Evolutionary conservation across 768 basidiomycete genomes (phyloP), one percentile per base, ranked within the genome.

Genomic region (Amanita phalloides): DNA sequence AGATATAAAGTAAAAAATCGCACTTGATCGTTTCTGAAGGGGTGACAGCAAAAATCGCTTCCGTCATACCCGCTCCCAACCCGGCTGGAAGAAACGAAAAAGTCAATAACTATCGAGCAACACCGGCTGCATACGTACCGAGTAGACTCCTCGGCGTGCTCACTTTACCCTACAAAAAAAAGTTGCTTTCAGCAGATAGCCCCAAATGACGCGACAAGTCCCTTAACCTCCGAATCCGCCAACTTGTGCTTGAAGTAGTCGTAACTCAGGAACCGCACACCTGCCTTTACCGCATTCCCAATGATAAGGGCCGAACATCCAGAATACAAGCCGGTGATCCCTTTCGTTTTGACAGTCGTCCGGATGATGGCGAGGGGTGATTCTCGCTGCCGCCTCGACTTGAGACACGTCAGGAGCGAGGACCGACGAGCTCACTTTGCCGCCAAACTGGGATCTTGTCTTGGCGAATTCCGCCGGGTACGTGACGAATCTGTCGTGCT

Each of bases 21-120:
- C 45, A 94, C 95, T 99, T 99, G 74, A 98, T 96, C 0, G 95
- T 98, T 66, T 99, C 95, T 10, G 90, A 93, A 2, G 95, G 95
- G 0, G 95, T 98, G 3, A 99, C 95, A 1, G 95, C 95, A 51
- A 97, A 80, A 20, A 97, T 64, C 0, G 95, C 91, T 66, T 98
- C 95, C 60, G 74, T 85, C 81, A 92, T 80, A 3, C 95, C 95
- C 2, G 95, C 95, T 28, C 86, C 85, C 9, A 90, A 69, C 28
- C 88, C 87, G 54, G 88, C 87, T 81, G 59, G 7, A 35, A 23
- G 47, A 37, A n/a, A 10, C 41, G 6, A 13, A 32, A 35, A 45
- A 37, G 23, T 57, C 46, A 11, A n/a, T 5, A 8, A 35, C 13
- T n/a, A 47, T 33, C 17, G n/a, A 35, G n/a, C 14, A 13, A 30